phyloP scores from a whole-genome alignment of 768 basidiomycete genomes.

The Tylopilus sp. region DNA sequence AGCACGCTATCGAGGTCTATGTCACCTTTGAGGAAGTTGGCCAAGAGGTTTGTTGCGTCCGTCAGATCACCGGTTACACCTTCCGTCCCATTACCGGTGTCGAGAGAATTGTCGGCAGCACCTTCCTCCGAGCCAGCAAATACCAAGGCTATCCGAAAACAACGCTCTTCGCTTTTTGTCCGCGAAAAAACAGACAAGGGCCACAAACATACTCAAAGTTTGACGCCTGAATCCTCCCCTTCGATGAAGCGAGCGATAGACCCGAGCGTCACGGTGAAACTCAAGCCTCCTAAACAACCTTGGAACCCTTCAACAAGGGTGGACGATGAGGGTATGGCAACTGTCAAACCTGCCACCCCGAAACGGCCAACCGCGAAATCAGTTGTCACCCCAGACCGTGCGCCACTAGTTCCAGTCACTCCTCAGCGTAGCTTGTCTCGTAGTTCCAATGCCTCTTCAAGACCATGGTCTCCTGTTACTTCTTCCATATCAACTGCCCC shows the following conservation, averaged over 20 bases:
- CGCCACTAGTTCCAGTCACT: constrained; percentile 48
- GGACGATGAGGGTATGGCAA: constrained; percentile 47
- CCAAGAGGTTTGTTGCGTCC: constrained; percentile 60
- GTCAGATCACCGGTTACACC: constrained; percentile 37
- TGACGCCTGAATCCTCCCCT: constrained; percentile 70
- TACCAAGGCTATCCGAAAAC: constrained; percentile 42
- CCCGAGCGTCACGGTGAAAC: constrained; percentile 40
- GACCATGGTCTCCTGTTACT: constrained; percentile 77
- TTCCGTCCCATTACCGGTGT: constrained; percentile 45
- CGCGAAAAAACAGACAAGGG: constrained; percentile 50
- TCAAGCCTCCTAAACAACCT: constrained; percentile 40
- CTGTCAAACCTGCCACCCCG: constrained; percentile 47
- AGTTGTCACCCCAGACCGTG: constrained; percentile 38
- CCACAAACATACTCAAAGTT: constrained; percentile 69
- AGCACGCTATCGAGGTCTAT: constrained; percentile 65
- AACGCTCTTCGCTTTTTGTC: constrained; percentile 61
- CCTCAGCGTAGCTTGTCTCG: constrained; percentile 66
- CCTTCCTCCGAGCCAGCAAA: constrained; percentile 54
- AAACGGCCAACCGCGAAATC: constrained; percentile 49
- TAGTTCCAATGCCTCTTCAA: constrained; percentile 71
- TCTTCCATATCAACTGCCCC: constrained; percentile 70
- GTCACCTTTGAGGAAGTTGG: constrained; percentile 77
- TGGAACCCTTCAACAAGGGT: constrained; percentile 87
- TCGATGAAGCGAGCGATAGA: constrained; percentile 33
- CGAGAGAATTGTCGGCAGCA: constrained; percentile 35